A percentile compares a stretch with the other conserved stretches of the same genome.
Conservation (phyloP, 225 moss, liverwort and hornwort species). For the Takakia lepidozioides region DNA sequence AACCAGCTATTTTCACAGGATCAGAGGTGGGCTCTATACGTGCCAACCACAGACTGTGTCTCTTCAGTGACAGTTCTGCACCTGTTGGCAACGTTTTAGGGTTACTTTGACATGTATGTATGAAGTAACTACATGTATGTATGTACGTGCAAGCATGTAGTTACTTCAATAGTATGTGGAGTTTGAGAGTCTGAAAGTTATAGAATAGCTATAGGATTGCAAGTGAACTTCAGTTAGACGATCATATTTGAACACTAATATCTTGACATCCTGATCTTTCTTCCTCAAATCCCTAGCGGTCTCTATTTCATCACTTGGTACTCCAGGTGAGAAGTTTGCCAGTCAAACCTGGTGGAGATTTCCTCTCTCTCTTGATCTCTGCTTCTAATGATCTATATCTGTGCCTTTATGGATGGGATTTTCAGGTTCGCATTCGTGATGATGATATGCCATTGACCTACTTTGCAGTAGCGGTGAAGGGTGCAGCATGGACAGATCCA, state of each 20-base stretch:
- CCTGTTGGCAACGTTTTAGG: too few relatives aligned
- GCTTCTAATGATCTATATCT: constrained; percentile 4
- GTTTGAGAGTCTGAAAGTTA: too few relatives aligned
- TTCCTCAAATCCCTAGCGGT: background rate
- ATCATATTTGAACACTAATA: too few relatives aligned
- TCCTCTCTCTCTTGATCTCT: too few relatives aligned
- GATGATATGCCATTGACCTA: constrained; percentile 73
- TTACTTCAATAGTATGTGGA: too few relatives aligned
- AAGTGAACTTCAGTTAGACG: too few relatives aligned
- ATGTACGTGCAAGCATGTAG: background rate
- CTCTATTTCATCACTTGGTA: background rate
- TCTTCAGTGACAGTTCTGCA: too few relatives aligned
- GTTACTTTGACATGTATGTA: background rate
- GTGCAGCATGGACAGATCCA: constrained; percentile 92
- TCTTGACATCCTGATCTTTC: background rate
- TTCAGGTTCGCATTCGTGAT: constrained; percentile 90
- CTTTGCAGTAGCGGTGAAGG: constrained; percentile 84
- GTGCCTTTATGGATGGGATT: too few relatives aligned
- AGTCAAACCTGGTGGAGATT: too few relatives aligned
- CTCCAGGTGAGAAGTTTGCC: too few relatives aligned
- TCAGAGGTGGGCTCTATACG: constrained; percentile 86
- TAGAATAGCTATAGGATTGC: too few relatives aligned
- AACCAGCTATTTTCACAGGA: constrained; percentile 75
- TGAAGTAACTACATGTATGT: background rate
- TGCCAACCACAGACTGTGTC: too few relatives aligned